Base-by-base conservation (phyloP, 768 basidiomycete genomes). In the Leccinum imitatum region DNA sequence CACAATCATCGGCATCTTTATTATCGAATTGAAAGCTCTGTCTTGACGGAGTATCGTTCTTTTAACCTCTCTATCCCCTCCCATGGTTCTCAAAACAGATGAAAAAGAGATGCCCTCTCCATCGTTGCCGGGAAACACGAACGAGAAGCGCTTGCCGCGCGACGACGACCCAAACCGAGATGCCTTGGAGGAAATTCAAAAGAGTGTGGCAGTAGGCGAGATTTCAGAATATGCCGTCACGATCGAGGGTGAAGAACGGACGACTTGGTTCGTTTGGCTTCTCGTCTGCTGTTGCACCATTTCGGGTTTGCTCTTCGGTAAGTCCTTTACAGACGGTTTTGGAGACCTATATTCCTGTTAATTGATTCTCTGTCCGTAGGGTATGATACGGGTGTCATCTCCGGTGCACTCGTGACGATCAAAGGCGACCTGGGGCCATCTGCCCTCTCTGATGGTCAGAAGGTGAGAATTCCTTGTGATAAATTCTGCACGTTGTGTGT, bases 331-430 rank as follows among this genome's bases (percentile, higher is more conserved):
- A 4, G 9, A 17, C 4, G 14, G 25, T 33, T 19, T 35, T 37
- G 7, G 27, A 19, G 9, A 15, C 46, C n/a, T 33, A 67, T 27
- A 66, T 6, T 10, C 1, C 7, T 30, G 50, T 31, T 27, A 15
- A 31, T 8, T 44, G 44, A 44, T 44, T 6, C 10, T 3, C 9
- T 44, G 33, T 39, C 51, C 25, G 17, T 59, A 90, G 89, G 90
- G 25, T 92, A 91, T 66, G 90, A 92, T 68, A 92, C 90, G 10
- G 89, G 89, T 48, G 86, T 89, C 39, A 87, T 92, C 23, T 90
- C 88, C 57, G 90, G 90, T 27, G 87, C 90, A n/a, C 78, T 92
- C 35, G 87, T 91, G 23, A 86, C 83, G 10, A 90, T 92, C 58
- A 81, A 84, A 0, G 75, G 78, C 5, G 89, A 90, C 65, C 77